Evolutionary conservation across 1,284 basidiomycete genomes (phyloP).

Genomic region (Rhodotorula sp.): DNA sequence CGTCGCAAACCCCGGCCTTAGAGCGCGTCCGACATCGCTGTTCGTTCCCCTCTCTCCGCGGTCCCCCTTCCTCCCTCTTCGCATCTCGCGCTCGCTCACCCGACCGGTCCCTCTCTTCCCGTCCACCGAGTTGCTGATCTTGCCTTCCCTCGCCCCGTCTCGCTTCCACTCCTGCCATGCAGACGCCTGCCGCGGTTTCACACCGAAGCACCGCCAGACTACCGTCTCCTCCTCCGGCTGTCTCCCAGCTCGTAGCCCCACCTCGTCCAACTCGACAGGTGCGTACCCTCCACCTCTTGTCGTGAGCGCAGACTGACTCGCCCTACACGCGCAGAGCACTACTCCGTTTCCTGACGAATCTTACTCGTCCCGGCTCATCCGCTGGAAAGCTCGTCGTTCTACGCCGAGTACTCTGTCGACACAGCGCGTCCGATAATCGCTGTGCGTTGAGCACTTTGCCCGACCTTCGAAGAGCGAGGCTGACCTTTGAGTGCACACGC

Average conservation of each 20-base stretch:
- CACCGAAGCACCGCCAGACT: not conserved
- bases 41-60: not conserved
- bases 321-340: not conserved
- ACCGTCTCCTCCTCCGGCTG: not conserved
- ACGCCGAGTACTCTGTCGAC: not conserved
- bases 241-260: not conserved
- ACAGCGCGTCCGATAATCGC: constrained; percentile 14
- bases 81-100: not conserved
- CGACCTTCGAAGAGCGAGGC: not conserved
- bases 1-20: not conserved
- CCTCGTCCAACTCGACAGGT: not conserved
- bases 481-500: not conserved
- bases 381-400: not conserved
- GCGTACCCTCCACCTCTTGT: not conserved
- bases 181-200: constrained; percentile 11
- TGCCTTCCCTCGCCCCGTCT: too few relatives aligned
- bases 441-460: not conserved
- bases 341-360: too few relatives aligned
- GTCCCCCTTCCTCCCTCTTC: not conserved
- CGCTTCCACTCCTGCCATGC: too few relatives aligned
- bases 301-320: not conserved
- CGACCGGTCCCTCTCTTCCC: not conserved
- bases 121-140: not conserved
- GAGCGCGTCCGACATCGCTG: constrained; percentile 14
- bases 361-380: not conserved